Percentiles rank a stretch among this genome's conserved stretches.
Evolutionary conservation across 176 grass and related monocot species (phyloP).

Genomic region (Poa annua): DNA sequence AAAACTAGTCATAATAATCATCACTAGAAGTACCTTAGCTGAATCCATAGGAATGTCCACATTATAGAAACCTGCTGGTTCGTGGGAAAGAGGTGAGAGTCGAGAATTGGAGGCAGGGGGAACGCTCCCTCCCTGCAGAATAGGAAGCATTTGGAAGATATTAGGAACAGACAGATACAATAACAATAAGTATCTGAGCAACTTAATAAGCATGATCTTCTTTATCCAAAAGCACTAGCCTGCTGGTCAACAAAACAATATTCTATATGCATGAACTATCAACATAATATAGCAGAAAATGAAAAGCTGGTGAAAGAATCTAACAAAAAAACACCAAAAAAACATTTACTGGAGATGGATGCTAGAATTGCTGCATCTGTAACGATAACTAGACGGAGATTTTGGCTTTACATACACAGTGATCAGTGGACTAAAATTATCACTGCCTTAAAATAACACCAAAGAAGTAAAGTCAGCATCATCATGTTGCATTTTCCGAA

Average conservation of each 20-base stretch:
- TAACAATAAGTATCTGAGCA: not conserved
- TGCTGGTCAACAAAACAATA: conserved; percentile 3
- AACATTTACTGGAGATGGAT: not conserved
- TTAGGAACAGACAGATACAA: conserved; percentile 2
- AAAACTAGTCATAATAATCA: not conserved
- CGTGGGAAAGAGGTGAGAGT: conserved; percentile 82
- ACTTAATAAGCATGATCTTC: not conserved
- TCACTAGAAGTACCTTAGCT: conserved; percentile 58
- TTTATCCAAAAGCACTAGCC: not conserved
- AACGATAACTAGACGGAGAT: not conserved
- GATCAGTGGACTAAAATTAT: not conserved
- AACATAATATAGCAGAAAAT: conserved; percentile 26
- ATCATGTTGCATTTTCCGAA: not conserved
- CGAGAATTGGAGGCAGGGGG: conserved; percentile 82
- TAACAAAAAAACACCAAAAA: not conserved
- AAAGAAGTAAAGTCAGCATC: not conserved
- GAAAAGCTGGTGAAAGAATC: not conserved
- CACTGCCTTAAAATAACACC: not conserved
- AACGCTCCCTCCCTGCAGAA: conserved; percentile 67
- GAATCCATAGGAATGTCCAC: conserved; percentile 90
- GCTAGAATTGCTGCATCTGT: not conserved
- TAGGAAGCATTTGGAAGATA: conserved; percentile 12
- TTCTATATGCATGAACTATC: not conserved
- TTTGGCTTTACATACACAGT: not conserved
- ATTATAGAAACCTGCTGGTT: conserved; percentile 96